These are phyloP conservation scores for Kwoniella bestiolae DNA, from an alignment of 768 basidiomycete genomes.

Conservation along the genomic window DNA sequence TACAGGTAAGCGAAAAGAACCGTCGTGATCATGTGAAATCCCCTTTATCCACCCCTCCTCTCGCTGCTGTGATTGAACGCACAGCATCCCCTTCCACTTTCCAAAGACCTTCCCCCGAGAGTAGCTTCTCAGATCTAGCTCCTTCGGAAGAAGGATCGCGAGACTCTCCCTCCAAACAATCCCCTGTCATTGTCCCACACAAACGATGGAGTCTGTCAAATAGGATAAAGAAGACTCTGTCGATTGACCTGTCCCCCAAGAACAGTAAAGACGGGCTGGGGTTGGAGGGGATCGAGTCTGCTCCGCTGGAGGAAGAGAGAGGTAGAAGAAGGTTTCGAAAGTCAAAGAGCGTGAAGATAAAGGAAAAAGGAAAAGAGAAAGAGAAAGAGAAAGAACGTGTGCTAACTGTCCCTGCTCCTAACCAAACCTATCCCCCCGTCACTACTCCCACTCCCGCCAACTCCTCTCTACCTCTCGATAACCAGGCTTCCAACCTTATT, in stretches of 20 bases:
- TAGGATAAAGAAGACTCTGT: slow-evolving; percentile 6
- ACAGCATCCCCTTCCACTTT: slow-evolving; percentile 5
- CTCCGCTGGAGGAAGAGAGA: slow-evolving; percentile 10
- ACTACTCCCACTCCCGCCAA: not conserved
- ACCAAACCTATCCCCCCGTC: slow-evolving; percentile 10
- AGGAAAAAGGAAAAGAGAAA: slow-evolving; percentile 5
- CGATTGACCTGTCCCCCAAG: slow-evolving; percentile 11
- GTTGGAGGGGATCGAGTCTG: slow-evolving; percentile 20
- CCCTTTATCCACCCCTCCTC: slow-evolving; percentile 5
- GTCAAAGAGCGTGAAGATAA: slow-evolving; percentile 6
- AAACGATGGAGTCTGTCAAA: slow-evolving; percentile 8
- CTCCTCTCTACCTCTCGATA: slow-evolving; percentile 53
- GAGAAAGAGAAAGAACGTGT: slow-evolving; percentile 4
- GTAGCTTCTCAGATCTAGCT: slow-evolving; percentile 10
- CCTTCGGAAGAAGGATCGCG: slow-evolving; percentile 7
- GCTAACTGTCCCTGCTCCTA: slow-evolving; percentile 18
- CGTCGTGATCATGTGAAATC: not conserved
- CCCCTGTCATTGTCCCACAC: not conserved
- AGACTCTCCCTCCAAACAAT: slow-evolving; percentile 1
- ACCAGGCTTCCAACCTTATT: slow-evolving; percentile 62
- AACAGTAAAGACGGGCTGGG: slow-evolving; percentile 4
- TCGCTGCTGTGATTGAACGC: slow-evolving; percentile 23
- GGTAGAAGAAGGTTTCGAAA: slow-evolving; percentile 7
- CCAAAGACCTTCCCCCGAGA: slow-evolving; percentile 16
- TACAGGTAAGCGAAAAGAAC: slow-evolving; percentile 39